These are phyloP conservation scores for Poterioochromonas sp. DNA, from an alignment of 352 stramenopile species.

Conservation along the genomic window DNA sequence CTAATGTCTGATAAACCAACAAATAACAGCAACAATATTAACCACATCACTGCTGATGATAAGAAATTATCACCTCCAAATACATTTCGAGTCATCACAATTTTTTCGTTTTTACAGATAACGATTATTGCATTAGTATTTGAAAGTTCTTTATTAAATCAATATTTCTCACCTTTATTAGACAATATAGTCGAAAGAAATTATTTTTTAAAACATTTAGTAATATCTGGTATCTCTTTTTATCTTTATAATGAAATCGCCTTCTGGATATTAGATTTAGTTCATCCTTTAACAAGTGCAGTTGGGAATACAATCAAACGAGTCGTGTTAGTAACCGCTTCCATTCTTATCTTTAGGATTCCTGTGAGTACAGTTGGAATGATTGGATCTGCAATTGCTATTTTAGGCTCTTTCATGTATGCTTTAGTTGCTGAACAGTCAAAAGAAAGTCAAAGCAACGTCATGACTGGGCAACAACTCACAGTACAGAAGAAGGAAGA, in stretches of 20 bases:
- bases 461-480: no score
- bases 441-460: no score
- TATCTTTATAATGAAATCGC: slow-evolving; percentile 28
- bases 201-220: background rate
- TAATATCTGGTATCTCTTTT: slow-evolving; percentile 20
- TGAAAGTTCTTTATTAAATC: background rate
- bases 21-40: background rate
- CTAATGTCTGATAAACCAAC: slow-evolving; percentile 47
- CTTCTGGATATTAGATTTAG: slow-evolving; percentile 44
- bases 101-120: slow-evolving; percentile 26
- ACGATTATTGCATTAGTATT: slow-evolving; percentile 34
- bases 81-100: slow-evolving; percentile 2
- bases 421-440: no score
- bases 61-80: background rate
- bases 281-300: slow-evolving; percentile 54
- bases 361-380: slow-evolving; percentile 63
- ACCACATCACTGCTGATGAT: background rate
- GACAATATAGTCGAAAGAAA: no score
- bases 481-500: no score
- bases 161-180: no score
- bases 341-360: slow-evolving; percentile 68
- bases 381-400: slow-evolving; percentile 64
- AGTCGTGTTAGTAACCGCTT: slow-evolving; percentile 73
- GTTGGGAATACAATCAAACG: slow-evolving; percentile 80
- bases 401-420: slow-evolving; percentile 66